A percentile compares a stretch with the other conserved stretches of the same genome.
These are phyloP conservation scores for Talaromyces trachyspermus DNA, from an alignment of 495 filamentous ascomycete genomes.

Conservation along the genomic window DNA sequence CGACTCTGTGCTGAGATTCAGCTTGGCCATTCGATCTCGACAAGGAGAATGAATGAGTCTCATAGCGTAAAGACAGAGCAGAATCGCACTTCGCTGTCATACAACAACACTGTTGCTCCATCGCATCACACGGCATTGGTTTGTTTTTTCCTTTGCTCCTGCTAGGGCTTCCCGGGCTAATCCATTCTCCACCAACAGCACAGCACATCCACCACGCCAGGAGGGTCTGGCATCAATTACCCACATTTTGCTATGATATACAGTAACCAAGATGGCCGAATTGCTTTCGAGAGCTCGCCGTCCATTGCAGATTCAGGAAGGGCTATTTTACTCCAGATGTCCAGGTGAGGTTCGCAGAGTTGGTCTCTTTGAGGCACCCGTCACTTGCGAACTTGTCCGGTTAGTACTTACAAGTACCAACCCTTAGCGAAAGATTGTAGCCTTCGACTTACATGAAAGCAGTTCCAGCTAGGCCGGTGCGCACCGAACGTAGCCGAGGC, in stretches of 20 bases:
- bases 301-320: constrained; percentile 31
- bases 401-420: not conserved
- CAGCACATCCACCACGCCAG: not conserved
- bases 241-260: constrained; percentile 36
- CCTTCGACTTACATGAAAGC: not conserved
- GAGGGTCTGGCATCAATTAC: constrained; percentile 19
- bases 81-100: constrained; percentile 2
- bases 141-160: not conserved
- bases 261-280: constrained; percentile 30
- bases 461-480: not conserved
- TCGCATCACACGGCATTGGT: constrained; percentile 5
- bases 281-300: constrained; percentile 25
- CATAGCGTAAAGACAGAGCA: constrained; percentile 1
- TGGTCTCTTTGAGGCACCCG: constrained; percentile 15
- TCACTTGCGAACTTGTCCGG: constrained; percentile 1
- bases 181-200: constrained; percentile 11
- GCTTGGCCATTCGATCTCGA: too few species aligned
- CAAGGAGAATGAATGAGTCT: constrained; percentile 1
- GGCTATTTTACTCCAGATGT: constrained; percentile 35
- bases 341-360: constrained; percentile 29
- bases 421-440: not conserved
- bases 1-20: too few species aligned
- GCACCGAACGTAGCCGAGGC: not conserved
- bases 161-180: constrained; percentile 10
- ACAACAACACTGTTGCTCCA: not conserved